Evolutionary conservation across 1,284 basidiomycete species (phyloP).

Genomic region (Rhodotorula sp.): DNA sequence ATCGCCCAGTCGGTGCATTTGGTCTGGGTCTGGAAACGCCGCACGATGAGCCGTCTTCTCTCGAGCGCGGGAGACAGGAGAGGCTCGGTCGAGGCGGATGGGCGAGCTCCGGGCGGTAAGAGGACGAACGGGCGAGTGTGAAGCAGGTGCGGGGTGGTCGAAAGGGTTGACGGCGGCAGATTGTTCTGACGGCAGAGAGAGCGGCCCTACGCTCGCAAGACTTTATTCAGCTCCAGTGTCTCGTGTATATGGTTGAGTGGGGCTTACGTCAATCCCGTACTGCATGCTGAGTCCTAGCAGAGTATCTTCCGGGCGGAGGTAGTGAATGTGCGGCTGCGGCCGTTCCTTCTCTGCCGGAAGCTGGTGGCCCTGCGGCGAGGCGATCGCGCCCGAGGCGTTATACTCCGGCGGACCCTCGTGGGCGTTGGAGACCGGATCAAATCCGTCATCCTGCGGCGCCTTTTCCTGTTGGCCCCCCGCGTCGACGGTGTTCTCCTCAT

Average conservation of each 20-base stretch:
- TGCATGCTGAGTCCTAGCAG: slow-evolving; percentile 64
- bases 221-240: too few relatives aligned
- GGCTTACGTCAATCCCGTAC: slow-evolving; percentile 62
- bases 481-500: slow-evolving; percentile 48
- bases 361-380: slow-evolving; percentile 49
- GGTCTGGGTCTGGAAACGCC: slow-evolving; percentile 32
- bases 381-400: neutral
- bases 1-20: slow-evolving; percentile 30
- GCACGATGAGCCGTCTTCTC: slow-evolving; percentile 29
- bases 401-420: slow-evolving; percentile 14
- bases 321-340: slow-evolving; percentile 48
- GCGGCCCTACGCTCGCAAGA: too few relatives aligned
- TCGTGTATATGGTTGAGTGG: too few relatives aligned
- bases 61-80: slow-evolving; percentile 21
- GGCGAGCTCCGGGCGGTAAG: slow-evolving; percentile 54
- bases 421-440: too few relatives aligned
- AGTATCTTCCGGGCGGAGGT: slow-evolving; percentile 62
- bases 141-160: slow-evolving; percentile 67
- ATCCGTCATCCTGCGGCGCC: too few relatives aligned
- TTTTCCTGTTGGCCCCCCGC: neutral
- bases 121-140: slow-evolving; percentile 64
- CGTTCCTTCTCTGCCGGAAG: neutral
- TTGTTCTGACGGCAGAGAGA: slow-evolving; percentile 64
- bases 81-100: slow-evolving; percentile 21
- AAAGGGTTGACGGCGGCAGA: slow-evolving; percentile 63